Conservation (phyloP, 2,329 filamentous ascomycete species). For the Colletotrichum endophyticum region DNA sequence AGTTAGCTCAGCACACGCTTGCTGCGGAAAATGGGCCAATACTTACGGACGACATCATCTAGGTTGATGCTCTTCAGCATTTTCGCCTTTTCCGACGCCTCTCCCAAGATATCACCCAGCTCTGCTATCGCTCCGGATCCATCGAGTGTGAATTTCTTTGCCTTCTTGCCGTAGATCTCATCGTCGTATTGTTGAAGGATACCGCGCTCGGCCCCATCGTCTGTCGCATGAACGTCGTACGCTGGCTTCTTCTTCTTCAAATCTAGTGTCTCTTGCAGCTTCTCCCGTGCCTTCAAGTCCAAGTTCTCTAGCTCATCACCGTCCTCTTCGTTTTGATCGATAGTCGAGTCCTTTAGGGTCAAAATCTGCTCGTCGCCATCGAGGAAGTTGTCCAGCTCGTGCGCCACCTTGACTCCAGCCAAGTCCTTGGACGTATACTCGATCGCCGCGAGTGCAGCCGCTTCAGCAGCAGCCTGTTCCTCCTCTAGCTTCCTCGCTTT, state of each 20-base stretch:
- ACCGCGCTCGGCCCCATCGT: slow-evolving; percentile 66
- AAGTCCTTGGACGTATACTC: slow-evolving; percentile 87
- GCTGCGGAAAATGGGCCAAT: not conserved
- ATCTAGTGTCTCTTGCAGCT: slow-evolving; percentile 76
- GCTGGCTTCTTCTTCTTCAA: slow-evolving; percentile 88
- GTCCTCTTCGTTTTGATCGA: slow-evolving; percentile 82
- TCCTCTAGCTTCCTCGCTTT: slow-evolving; percentile 74
- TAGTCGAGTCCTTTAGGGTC: slow-evolving; percentile 91
- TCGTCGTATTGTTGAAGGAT: slow-evolving; percentile 95
- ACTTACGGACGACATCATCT: slow-evolving; percentile 77
- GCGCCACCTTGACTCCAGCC: slow-evolving; percentile 88
- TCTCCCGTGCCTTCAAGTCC: slow-evolving; percentile 73
- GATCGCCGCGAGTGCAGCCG: slow-evolving; percentile 62
- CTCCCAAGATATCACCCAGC: slow-evolving; percentile 58
- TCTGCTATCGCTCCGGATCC: slow-evolving; percentile 74
- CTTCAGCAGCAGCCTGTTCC: slow-evolving; percentile 79
- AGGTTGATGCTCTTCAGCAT: slow-evolving; percentile 78
- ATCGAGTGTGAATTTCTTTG: slow-evolving; percentile 86
- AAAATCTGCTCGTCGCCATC: slow-evolving; percentile 87
- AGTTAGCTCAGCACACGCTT: slow-evolving; percentile 29
- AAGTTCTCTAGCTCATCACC: slow-evolving; percentile 89
- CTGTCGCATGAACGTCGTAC: slow-evolving; percentile 80
- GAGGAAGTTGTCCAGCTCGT: slow-evolving; percentile 82
- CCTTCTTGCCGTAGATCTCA: slow-evolving; percentile 89
- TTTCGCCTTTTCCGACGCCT: slow-evolving; percentile 58